Evolutionary conservation across 306 rosid species (phyloP).

Genomic region (Casuarina equisetifolia): DNA sequence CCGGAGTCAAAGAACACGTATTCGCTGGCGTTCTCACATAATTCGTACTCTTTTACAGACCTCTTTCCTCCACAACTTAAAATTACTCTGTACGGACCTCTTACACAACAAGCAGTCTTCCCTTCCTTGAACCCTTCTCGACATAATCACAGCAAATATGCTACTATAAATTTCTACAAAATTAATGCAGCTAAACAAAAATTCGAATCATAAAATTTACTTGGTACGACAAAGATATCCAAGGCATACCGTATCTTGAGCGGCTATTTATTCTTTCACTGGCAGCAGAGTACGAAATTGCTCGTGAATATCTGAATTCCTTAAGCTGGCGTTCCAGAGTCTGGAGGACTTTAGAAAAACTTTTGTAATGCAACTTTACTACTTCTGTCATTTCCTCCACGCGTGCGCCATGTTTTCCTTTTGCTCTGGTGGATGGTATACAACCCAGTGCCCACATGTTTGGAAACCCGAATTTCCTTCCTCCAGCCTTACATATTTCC

Average conservation of each 20-base stretch:
- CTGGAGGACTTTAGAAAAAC: conserved; percentile 19
- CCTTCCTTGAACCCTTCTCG: conserved; percentile 40
- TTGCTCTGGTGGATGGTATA: conserved; percentile 10
- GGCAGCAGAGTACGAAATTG: conserved; percentile 10
- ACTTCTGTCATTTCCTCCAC: conserved; percentile 17
- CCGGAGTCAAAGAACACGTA: conserved; percentile 41
- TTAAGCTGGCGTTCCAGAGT: conserved; percentile 25
- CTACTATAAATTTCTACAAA: not conserved
- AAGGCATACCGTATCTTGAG: conserved; percentile 28
- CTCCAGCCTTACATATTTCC: conserved; percentile 41
- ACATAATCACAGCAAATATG: too few species aligned
- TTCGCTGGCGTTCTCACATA: conserved; percentile 36
- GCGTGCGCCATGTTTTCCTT: conserved; percentile 13
- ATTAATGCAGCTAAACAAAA: too few species aligned
- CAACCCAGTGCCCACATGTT: conserved; percentile 29
- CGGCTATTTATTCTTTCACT: conserved; percentile 23
- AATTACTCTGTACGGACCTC: conserved; percentile 30
- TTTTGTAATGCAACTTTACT: conserved; percentile 28
- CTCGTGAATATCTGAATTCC: conserved; percentile 33
- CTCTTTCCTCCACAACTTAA: conserved; percentile 40
- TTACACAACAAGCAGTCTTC: conserved; percentile 37
- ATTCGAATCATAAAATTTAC: not conserved
- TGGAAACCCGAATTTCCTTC: conserved; percentile 45
- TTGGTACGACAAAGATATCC: not conserved
- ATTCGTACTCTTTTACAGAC: conserved; percentile 16